Evolutionary conservation across 768 basidiomycete genomes (phyloP), one percentile per base, ranked within the genome.

Genomic region (Lactarius sanguifluus): DNA sequence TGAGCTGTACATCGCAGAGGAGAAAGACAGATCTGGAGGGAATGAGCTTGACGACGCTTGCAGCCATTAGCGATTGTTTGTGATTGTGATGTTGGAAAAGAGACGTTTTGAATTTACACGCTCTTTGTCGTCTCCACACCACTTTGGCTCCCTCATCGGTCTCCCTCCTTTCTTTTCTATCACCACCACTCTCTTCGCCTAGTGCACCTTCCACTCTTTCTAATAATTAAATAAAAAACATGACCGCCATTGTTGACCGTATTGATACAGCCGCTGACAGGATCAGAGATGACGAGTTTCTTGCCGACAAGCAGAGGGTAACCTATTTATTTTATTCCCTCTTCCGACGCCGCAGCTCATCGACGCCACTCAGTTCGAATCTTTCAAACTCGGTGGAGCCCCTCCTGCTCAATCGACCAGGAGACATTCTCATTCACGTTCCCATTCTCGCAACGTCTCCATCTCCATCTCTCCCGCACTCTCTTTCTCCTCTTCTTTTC

Each of bases 1-100:
- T 83, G 9, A 83, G 80, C 77, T 96, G 94, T 2, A 96, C 77
- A 75, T 96, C 95, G 75, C 94, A 97, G 32, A 93, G 78, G 65
- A 96, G 83, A 79, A 96, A 85, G 57, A 90, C 73, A 18, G 85
- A 77, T 23, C 71, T 71, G 3, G 69, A 71, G 47, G 75, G 87
- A 77, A 70, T 76, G 71, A 76, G 77, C 63, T 72, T 80, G 20
- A 72, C 71, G 43, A 75, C 78, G 71, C 47, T 34, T 25, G 63
- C 73, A 3, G 58, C 52, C 18, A 36, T 38, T 6, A 13, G 20
- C n/a, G 25, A 45, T 8, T 62, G 47, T 60, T 62, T 70, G 67
- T 15, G 52, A 45, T 59, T 77, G 77, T 75, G 74, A 66, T 61
- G 56, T 52, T 59, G 41, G 59, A 66, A 59, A 62, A 58, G 64